Conservation (phyloP, 2,329 filamentous ascomycete species). For the Arthrobotrys megalospora region DNA sequence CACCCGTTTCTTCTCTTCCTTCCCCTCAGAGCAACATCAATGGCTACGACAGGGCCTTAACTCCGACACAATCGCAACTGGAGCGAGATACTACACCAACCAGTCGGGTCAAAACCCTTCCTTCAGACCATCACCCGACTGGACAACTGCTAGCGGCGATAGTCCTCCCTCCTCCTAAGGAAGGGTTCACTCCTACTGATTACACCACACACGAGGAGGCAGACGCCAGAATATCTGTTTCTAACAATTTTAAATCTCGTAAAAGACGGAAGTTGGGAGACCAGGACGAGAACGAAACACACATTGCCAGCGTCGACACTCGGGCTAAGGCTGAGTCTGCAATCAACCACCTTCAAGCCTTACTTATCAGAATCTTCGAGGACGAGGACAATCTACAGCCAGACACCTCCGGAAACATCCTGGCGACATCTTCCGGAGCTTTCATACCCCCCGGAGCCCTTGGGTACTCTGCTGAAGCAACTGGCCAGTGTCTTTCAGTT, state of each 20-base stretch:
- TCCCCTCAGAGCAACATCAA: constrained; percentile 25
- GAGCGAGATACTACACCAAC: constrained; percentile 23
- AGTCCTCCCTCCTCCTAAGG: constrained; percentile 62
- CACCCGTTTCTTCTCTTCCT: constrained; percentile 43
- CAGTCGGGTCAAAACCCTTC: constrained; percentile 13
- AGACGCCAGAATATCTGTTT: constrained; percentile 35
- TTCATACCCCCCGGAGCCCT: constrained; percentile 72
- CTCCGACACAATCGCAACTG: constrained; percentile 17
- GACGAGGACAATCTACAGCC: constrained; percentile 79
- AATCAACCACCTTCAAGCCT: constrained; percentile 78
- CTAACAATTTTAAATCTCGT: constrained; percentile 36
- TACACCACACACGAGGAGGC: constrained; percentile 42
- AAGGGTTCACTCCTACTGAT: constrained; percentile 44
- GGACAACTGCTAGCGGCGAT: constrained; percentile 61
- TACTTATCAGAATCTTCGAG: constrained; percentile 81
- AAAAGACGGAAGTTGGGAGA: constrained; percentile 69
- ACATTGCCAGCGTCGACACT: constrained; percentile 80
- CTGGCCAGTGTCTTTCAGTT: constrained; percentile 74
- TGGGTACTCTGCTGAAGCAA: constrained; percentile 71
- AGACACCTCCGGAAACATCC: constrained; percentile 69
- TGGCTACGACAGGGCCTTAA: constrained; percentile 40
- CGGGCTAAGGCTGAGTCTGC: constrained; percentile 84
- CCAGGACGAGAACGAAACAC: constrained; percentile 72
- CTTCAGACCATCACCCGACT: constrained; percentile 40
- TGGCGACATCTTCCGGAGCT: constrained; percentile 72